Percentiles rank a stretch among this genome's conserved stretches.
phyloP scores from a whole-genome alignment of 139 green algal genomes.

The Tetratostichococcus sp. region DNA sequence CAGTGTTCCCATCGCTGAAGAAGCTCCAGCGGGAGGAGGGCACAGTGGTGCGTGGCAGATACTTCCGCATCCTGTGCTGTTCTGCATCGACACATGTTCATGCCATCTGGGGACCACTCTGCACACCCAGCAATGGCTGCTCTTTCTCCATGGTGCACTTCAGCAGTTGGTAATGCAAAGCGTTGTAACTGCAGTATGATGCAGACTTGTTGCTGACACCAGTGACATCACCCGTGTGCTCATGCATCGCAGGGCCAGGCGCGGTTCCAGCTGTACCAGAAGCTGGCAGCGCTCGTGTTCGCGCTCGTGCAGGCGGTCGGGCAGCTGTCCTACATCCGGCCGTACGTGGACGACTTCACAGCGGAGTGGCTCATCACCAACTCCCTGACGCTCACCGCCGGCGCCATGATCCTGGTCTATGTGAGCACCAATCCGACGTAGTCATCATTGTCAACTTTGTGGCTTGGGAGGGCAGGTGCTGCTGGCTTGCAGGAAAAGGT shows the following conservation, averaged over 20 bases:
- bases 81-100: too few relatives aligned
- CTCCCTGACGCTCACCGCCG: conserved; percentile 70
- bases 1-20: conserved; percentile 85
- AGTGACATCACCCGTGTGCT: too few relatives aligned
- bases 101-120: too few relatives aligned
- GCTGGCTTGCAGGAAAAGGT: too few relatives aligned
- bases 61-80: too few relatives aligned
- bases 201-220: too few relatives aligned
- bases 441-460: too few relatives aligned
- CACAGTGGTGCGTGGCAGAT: conserved; percentile 35
- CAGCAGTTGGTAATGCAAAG: not conserved
- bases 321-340: conserved; percentile 85
- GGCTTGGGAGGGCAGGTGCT: too few relatives aligned
- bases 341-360: conserved; percentile 84
- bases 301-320: conserved; percentile 84
- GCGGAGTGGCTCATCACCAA: conserved; percentile 68
- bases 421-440: conserved; percentile 26
- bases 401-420: conserved; percentile 84
- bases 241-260: conserved; percentile 53
- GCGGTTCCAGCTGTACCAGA: conserved; percentile 90
- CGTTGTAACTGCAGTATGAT: too few relatives aligned
- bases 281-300: conserved; percentile 80
- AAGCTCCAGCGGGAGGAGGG: conserved; percentile 97
- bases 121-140: not conserved
- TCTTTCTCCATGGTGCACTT: not conserved